Conservation (phyloP, 441 rosid species). For the Jatropha multifida region DNA sequence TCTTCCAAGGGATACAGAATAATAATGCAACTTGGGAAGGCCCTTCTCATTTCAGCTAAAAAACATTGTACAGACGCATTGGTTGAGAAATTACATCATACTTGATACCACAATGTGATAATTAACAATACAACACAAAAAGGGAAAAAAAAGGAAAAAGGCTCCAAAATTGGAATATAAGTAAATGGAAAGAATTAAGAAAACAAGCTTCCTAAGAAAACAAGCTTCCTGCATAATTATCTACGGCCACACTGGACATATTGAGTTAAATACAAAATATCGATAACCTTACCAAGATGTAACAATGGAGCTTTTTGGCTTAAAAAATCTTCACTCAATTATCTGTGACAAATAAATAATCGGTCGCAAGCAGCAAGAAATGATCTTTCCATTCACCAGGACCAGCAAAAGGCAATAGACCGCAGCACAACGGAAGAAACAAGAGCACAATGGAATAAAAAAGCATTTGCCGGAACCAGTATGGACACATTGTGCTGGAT, state of each 20-base stretch:
- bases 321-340: slow-evolving; percentile 28
- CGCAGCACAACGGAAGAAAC: slow-evolving; percentile 61
- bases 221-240: neutral
- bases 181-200: neutral
- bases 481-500: slow-evolving; percentile 39
- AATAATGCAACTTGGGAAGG: too few relatives aligned
- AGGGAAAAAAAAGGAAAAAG: neutral
- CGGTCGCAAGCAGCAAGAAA: slow-evolving; percentile 32
- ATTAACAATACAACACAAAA: too few relatives aligned
- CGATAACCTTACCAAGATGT: neutral
- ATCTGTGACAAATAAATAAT: slow-evolving; percentile 8
- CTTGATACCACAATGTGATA: too few relatives aligned
- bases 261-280: neutral
- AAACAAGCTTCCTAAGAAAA: neutral
- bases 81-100: too few relatives aligned
- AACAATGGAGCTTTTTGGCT: neutral
- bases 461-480: slow-evolving; percentile 55
- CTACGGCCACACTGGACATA: neutral
- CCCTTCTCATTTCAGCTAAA: too few relatives aligned
- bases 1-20: too few relatives aligned
- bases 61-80: too few relatives aligned
- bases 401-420: slow-evolving; percentile 74
- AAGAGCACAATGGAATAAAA: slow-evolving; percentile 41
- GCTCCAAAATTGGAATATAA: neutral
- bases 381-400: slow-evolving; percentile 70